phyloP scores from a whole-genome alignment of 1,139 yeast species.

The Petasospora rhodanensis region DNA sequence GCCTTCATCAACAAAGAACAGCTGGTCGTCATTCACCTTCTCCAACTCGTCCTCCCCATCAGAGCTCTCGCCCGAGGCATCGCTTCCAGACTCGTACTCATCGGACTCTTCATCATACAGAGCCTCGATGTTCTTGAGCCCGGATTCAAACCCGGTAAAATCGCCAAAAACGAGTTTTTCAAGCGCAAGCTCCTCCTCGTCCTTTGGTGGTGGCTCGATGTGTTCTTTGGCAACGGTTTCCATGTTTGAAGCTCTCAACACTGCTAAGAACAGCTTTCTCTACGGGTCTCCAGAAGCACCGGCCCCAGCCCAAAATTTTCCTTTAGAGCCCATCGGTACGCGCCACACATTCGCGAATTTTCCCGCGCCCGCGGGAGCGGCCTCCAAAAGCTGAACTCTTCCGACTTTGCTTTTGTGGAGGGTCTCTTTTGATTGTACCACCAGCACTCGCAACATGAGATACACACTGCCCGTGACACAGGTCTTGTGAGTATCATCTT shows the following conservation, averaged over 20 bases:
- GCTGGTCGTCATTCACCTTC: constrained; percentile 51
- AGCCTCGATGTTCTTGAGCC: constrained; percentile 37
- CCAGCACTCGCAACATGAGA: no score
- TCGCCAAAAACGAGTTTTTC: constrained; percentile 93
- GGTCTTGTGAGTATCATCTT: no score
- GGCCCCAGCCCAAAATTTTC: constrained; percentile 7
- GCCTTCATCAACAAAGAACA: constrained; percentile 63
- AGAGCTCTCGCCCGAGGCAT: constrained; percentile 17
- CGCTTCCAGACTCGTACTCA: constrained; percentile 29
- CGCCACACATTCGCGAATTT: no score
- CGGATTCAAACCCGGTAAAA: constrained; percentile 66
- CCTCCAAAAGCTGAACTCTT: no score
- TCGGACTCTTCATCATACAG: constrained; percentile 30
- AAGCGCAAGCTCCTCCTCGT: constrained; percentile 71
- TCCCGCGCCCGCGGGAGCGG: no score
- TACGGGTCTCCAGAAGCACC: no score
- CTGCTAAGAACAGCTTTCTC: constrained; percentile 7
- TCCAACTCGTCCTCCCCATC: constrained; percentile 32
- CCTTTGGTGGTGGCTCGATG: constrained; percentile 58
- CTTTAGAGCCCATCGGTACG: constrained; percentile 9
- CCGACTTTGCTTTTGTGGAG: no score
- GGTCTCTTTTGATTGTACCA: no score
- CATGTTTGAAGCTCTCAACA: constrained; percentile 8
- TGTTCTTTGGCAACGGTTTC: constrained; percentile 29
- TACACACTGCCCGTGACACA: no score